Base-by-base conservation (phyloP, 2,329 filamentous ascomycete genomes). In the Trichoderma oligosporum region DNA sequence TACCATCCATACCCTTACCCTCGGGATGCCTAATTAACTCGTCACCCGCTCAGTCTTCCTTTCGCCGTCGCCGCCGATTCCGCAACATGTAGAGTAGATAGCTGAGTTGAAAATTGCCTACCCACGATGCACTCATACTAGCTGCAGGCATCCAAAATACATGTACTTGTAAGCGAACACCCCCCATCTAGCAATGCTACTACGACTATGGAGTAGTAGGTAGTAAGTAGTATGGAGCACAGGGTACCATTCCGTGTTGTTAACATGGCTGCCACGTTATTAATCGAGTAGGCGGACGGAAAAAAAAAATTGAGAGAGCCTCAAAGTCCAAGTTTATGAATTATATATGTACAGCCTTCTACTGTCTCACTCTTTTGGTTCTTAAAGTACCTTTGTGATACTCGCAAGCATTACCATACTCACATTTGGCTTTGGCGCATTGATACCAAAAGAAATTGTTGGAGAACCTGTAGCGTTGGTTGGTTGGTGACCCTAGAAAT, bases 101-200 rank as follows among this genome's bases (percentile, higher is more conserved):
- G n/a, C n/a, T n/a, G 12, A 11, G 24, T 36, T 46, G 52, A 55
- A n/a, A 55, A 38, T 46, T 45, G 52, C 52, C 48, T 38, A 27
- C 52, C 31, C 41, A 46, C 52, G 52, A 46, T 55, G 52, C 12
- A 9, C 51, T 38, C 41, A 45, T 45, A 39, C 31, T 54, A 55
- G 52, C 52, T 46, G 52, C 52, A 55, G 45, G 31, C 41, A 55
- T 55, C 52, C 52, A 39, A 31, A 41, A 29, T 31, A 36, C 11
- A 8, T 45, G 31, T 36, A 38, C n/a, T n/a, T n/a, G n/a, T 18
- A 45, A 36, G 36, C 47, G 47, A 46, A n/a, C 38, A 16, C 47
- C 52, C 49, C 39, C 51, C 39, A 54, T 45, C 39, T 38, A 54
- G 41, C 24, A 39, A 31, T 38, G 35, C 47, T 51, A 16, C 41